Conservation (phyloP, 306 rosid genomes). For the Vigna unguiculata region DNA sequence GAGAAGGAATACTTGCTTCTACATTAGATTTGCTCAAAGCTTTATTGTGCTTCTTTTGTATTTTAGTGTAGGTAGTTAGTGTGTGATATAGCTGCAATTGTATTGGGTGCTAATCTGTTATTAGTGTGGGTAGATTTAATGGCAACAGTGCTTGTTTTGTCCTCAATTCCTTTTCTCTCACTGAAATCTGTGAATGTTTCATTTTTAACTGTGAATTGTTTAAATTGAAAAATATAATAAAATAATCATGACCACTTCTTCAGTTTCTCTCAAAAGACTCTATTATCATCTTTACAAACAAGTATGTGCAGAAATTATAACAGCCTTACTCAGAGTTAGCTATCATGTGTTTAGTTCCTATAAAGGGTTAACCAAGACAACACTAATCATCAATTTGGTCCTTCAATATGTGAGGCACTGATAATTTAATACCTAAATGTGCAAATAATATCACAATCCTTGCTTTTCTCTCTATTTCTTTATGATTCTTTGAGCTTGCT, state of each 20-base stretch:
- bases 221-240: background rate
- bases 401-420: too few species aligned
- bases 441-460: too few species aligned
- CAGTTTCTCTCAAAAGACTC: background rate
- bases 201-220: background rate
- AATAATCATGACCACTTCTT: background rate
- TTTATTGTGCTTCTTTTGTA: constrained; percentile 39
- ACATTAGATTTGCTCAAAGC: constrained; percentile 34
- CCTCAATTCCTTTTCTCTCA: background rate
- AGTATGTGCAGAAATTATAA: background rate
- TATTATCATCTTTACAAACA: background rate
- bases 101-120: background rate
- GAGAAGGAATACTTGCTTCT: constrained; percentile 40
- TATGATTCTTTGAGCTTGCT: too few species aligned
- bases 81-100: background rate
- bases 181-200: background rate
- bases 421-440: too few species aligned
- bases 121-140: background rate
- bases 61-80: constrained; percentile 18
- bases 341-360: background rate
- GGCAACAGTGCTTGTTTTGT: background rate
- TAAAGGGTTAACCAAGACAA: background rate
- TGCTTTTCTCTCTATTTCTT: too few species aligned
- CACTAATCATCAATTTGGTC: background rate
- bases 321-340: background rate